Base-by-base conservation (phyloP, 352 stramenopile species). In the Pilasporangium apinafurcum region DNA sequence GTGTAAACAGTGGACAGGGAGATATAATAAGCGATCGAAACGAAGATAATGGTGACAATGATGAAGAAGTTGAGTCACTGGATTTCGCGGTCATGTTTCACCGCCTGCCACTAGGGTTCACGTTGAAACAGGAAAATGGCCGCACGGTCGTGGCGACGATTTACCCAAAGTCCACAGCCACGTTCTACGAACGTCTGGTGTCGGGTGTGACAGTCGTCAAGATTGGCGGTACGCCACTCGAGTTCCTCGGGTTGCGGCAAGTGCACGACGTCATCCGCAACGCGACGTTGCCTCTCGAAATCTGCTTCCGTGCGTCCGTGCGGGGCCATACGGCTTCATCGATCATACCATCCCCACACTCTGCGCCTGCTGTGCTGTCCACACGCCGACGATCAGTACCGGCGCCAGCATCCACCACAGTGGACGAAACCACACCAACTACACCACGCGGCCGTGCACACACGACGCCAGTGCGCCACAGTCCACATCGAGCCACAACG, bases 181-280 rank as follows among this genome's bases (percentile, higher is more conserved):
- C 77, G 9, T 76, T 86, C 51, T 95, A 92, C 54, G 58, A 63
- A 7, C 73, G 83, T 5, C 53, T 95, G 10, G 47, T 69, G 33
- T 63, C 78, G 1, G 80, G 83, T n/a, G 65, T 88, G 20, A 72
- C 65, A 5, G 78, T 95, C 43, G 62, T 89, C 21, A 69, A 74
- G 48, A 90, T 92, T 52, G 80, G 71, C 6, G 73, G 67, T 29
- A 73, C 58, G 12, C 44, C 57, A 27, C 51, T 94, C 3, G 65
- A 70, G 27, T 59, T 69, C 24, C 62, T 87, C 24, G 78, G 81
- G 3, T 67, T 95, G 38, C 83, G 80, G 6, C 78, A 95, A 28
- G 78, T 92, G 36, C 83, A 95, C 56, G 79, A 87, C 24, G 43
- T 91, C 20, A 92, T 95, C 40, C 83, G 80, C 47, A 80, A 81